These are phyloP conservation scores for Pittosporum tobira DNA, from an alignment of 129 eudicot species.

Conservation along the genomic window DNA sequence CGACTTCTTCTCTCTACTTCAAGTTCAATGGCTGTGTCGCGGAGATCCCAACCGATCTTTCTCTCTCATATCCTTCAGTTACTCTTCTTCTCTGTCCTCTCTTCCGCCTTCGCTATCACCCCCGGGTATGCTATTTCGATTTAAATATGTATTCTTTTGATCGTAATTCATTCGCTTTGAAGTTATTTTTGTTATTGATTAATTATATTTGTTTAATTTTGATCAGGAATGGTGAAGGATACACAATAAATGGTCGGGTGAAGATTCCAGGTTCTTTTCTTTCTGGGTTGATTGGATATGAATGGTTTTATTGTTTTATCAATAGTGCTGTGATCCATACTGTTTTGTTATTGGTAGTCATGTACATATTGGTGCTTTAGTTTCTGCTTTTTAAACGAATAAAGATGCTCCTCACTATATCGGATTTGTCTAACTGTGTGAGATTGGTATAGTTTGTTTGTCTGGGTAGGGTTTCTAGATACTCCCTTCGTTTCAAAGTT, in stretches of 20 bases:
- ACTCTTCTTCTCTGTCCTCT: constrained; percentile 2
- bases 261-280: constrained; percentile 54
- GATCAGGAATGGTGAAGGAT: constrained; percentile 61
- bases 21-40: no score
- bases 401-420: no score
- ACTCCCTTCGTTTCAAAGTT: no score
- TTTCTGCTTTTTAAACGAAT: no score
- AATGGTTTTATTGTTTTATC: no score
- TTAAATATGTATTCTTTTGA: background rate
- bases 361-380: background rate
- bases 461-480: no score
- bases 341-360: background rate
- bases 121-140: background rate
- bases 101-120: background rate
- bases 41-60: no score
- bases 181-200: background rate
- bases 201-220: constrained; percentile 11
- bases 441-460: no score
- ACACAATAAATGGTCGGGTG: constrained; percentile 66
- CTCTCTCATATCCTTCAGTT: background rate
- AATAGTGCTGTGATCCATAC: no score
- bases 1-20: no score
- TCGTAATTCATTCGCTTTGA: background rate
- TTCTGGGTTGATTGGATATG: no score
- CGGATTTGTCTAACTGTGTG: no score